Base-by-base conservation (phyloP, 2,329 filamentous ascomycete species). In the Trichoderma breve region DNA sequence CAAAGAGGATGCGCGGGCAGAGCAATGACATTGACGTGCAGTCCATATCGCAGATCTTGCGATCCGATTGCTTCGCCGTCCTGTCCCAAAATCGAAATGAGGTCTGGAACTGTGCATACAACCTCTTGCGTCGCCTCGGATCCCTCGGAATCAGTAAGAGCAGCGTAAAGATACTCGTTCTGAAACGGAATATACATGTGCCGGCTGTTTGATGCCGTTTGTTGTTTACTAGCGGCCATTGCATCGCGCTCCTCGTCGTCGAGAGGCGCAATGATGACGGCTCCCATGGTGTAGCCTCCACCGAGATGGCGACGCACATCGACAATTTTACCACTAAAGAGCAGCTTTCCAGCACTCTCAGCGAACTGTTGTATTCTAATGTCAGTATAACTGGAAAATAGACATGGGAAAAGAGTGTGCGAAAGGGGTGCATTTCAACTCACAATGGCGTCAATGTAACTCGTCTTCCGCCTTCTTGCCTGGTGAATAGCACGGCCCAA, bases 1-100 rank as follows among this genome's bases (percentile, higher is more conserved):
- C 86, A 88, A 12, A 86, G 74, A 0, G 85, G 84, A 71, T 86
- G 84, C 1, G 84, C 83, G 3, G 85, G 80, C 36, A 88, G 78
- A 0, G 81, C 86, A 72, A 88, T 84, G 0, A 88, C 86, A 36
- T 78, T 84, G 0, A 88, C 86, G 4, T 82, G 79, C 3, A 88
- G 74, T 0, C 86, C 86, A 69, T 87, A 88, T 11, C 86, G 81
- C 34, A 86, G 77, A 28, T 87, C 85, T 15, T 84, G 83, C 0
- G 85, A 84, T 0, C 85, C 85, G 5, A 87, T 80, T 0, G 85
- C 85, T 63, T 85, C 84, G 0, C 86, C 85, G 62, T 86, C 84
- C 47, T 81, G 80, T 1, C 80, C 81, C 0, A 82, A 75, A 3
- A 82, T 78, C 0, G 81, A 82, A 1, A 82, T 82, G 0, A 82